phyloP scores from a whole-genome alignment of 768 basidiomycete species.

The Lentinus brumalis region DNA sequence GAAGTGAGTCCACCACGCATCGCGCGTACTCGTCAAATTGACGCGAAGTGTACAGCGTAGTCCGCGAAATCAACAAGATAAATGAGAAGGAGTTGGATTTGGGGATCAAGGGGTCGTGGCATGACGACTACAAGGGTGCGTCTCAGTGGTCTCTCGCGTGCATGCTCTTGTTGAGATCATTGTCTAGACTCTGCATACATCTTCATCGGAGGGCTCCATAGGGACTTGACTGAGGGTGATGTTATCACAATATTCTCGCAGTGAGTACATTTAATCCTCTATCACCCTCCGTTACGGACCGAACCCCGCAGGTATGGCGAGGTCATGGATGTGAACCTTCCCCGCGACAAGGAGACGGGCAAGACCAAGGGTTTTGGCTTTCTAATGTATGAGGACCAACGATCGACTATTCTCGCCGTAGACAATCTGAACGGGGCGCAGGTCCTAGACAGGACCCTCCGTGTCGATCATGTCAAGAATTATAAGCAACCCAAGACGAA shows the following conservation, averaged over 20 bases:
- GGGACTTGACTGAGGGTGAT: slow-evolving; percentile 94
- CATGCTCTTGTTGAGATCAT: not conserved
- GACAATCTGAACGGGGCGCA: slow-evolving; percentile 98
- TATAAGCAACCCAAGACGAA: slow-evolving; percentile 87
- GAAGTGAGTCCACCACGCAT: slow-evolving; percentile 58
- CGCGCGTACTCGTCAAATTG: not conserved
- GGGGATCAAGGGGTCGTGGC: slow-evolving; percentile 81
- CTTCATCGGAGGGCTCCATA: slow-evolving; percentile 86
- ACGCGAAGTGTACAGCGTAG: slow-evolving; percentile 58
- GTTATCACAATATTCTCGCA: slow-evolving; percentile 98
- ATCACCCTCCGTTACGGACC: not conserved
- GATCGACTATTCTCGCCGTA: slow-evolving; percentile 93
- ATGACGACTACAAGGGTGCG: slow-evolving; percentile 90
- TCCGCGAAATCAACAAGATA: slow-evolving; percentile 91
- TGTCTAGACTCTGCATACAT: slow-evolving; percentile 88
- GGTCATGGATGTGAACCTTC: slow-evolving; percentile 92
- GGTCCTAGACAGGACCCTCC: slow-evolving; percentile 81
- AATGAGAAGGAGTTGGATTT: slow-evolving; percentile 89
- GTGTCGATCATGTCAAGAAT: slow-evolving; percentile 90
- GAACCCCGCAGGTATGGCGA: slow-evolving; percentile 82
- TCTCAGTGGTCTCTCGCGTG: not conserved
- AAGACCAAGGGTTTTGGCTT: slow-evolving; percentile 93
- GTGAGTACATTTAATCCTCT: slow-evolving; percentile 47
- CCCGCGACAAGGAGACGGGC: slow-evolving; percentile 90
- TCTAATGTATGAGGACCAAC: slow-evolving; percentile 98